phyloP scores from a whole-genome alignment of 75 land plant genomes.

The Sequoia sempervirens region DNA sequence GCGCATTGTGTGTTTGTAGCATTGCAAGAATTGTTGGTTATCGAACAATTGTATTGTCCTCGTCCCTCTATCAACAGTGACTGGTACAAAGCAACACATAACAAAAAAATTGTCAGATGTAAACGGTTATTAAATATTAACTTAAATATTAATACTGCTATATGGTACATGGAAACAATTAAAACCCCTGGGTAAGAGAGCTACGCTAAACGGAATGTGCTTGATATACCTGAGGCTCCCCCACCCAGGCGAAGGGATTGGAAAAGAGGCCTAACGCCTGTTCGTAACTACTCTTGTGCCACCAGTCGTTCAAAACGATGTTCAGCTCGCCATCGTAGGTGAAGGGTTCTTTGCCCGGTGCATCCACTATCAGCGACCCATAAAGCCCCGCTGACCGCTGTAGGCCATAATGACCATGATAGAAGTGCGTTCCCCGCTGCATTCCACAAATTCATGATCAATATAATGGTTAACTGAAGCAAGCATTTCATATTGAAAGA shows the following conservation, averaged over 20 bases:
- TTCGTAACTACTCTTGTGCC: conserved; percentile 39
- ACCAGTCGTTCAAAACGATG: conserved; percentile 74
- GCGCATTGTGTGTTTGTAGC: no score
- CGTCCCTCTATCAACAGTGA: no score
- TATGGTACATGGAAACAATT: no score
- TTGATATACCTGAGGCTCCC: conserved; percentile 25
- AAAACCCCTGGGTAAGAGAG: no score
- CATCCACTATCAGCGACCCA: conserved; percentile 68
- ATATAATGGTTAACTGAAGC: background rate
- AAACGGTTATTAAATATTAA: no score
- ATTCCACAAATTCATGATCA: background rate
- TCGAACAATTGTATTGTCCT: no score
- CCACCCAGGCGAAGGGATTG: conserved; percentile 60
- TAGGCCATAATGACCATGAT: conserved; percentile 85
- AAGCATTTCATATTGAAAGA: background rate
- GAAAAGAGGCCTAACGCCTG: conserved; percentile 58
- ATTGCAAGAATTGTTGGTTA: no score
- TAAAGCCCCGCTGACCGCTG: conserved; percentile 78
- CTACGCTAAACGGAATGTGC: no score
- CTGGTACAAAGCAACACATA: no score
- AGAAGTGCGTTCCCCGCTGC: conserved; percentile 79
- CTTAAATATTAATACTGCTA: no score
- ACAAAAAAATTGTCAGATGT: no score
- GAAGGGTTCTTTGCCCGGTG: conserved; percentile 32
- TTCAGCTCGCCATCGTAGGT: conserved; percentile 30